A percentile compares a stretch with the other conserved stretches of the same genome.
phyloP scores from a whole-genome alignment of 2,329 filamentous ascomycete genomes.

The Tolypocladium capitatum region DNA sequence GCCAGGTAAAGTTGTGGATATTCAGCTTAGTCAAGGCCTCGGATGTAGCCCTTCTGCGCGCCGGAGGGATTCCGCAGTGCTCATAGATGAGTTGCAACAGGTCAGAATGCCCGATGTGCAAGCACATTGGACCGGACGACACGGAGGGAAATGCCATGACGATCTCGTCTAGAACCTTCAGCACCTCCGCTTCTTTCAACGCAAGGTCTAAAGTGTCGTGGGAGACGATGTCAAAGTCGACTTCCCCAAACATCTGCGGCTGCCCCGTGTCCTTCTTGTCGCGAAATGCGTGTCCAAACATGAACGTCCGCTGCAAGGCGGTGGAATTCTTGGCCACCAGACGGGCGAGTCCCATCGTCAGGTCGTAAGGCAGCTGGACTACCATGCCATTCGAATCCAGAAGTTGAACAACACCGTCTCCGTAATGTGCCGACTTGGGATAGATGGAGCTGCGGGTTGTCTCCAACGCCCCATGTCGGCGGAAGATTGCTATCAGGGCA shows the following conservation, averaged over 20 bases:
- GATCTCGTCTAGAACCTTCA: conserved; percentile 91
- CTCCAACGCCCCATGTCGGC: conserved; percentile 80
- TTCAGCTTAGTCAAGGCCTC: conserved; percentile 81
- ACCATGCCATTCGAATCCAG: conserved; percentile 77
- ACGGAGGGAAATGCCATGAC: conserved; percentile 68
- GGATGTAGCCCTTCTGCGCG: conserved; percentile 59
- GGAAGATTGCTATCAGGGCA: conserved; percentile 64
- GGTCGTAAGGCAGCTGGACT: conserved; percentile 84
- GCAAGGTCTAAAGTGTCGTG: conserved; percentile 68
- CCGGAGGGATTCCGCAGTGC: conserved; percentile 63
- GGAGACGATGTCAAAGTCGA: conserved; percentile 94
- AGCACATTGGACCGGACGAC: conserved; percentile 62
- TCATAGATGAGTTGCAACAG: conserved; percentile 82
- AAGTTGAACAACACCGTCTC: conserved; percentile 59
- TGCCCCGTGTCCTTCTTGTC: conserved; percentile 68
- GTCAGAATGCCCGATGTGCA: conserved; percentile 80
- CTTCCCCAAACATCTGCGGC: conserved; percentile 71
- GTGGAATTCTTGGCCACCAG: conserved; percentile 58
- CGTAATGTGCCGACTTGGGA: conserved; percentile 69
- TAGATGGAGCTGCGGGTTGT: conserved; percentile 62
- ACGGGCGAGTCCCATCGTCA: conserved; percentile 79
- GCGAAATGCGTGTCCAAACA: conserved; percentile 79
- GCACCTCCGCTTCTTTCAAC: conserved; percentile 81
- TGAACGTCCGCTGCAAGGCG: conserved; percentile 62
- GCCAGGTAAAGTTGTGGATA: conserved; percentile 66